phyloP scores from a whole-genome alignment of 257 asterid genomes.

The Penstemon eatonii region DNA sequence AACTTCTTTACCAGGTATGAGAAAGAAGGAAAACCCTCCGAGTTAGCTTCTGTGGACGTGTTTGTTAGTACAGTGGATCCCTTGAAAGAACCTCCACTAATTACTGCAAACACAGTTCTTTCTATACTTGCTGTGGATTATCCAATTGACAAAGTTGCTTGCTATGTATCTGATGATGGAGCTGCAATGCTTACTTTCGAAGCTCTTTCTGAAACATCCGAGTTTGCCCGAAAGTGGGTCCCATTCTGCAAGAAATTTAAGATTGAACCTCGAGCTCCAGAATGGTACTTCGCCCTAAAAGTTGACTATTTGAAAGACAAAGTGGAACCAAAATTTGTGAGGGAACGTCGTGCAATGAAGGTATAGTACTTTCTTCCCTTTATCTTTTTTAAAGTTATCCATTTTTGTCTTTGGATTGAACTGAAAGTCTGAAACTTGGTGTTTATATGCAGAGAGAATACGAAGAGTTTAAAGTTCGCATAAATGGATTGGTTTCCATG shows the following conservation, averaged over 20 bases:
- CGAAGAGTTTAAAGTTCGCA: constrained; percentile 79
- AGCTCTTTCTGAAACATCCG: constrained; percentile 85
- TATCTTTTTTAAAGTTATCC: not conserved
- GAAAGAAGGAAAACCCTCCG: constrained; percentile 68
- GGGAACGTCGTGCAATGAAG: constrained; percentile 97
- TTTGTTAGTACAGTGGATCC: constrained; percentile 94
- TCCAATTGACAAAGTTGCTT: constrained; percentile 77
- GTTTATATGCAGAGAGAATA: constrained; percentile 65
- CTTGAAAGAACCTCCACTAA: constrained; percentile 84
- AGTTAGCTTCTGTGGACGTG: constrained; percentile 51
- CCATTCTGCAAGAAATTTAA: constrained; percentile 83
- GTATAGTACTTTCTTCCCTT: constrained; percentile 27
- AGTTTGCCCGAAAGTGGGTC: constrained; percentile 88
- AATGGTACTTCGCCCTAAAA: constrained; percentile 81
- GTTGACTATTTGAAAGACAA: constrained; percentile 83
- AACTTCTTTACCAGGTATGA: constrained; percentile 48
- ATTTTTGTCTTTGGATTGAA: too few relatives aligned
- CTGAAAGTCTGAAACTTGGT: too few relatives aligned
- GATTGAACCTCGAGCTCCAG: constrained; percentile 93
- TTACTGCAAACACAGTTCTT: constrained; percentile 87
- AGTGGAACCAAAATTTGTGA: constrained; percentile 70
- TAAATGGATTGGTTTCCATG: constrained; percentile 76
- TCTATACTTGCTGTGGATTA: constrained; percentile 91
- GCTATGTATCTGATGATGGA: constrained; percentile 94
- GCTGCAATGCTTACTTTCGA: constrained; percentile 95